Evolutionary conservation across 2,329 filamentous ascomycete genomes (phyloP), one percentile per base, ranked within the genome.

Genomic region (Colletotrichum euphorbiae): DNA sequence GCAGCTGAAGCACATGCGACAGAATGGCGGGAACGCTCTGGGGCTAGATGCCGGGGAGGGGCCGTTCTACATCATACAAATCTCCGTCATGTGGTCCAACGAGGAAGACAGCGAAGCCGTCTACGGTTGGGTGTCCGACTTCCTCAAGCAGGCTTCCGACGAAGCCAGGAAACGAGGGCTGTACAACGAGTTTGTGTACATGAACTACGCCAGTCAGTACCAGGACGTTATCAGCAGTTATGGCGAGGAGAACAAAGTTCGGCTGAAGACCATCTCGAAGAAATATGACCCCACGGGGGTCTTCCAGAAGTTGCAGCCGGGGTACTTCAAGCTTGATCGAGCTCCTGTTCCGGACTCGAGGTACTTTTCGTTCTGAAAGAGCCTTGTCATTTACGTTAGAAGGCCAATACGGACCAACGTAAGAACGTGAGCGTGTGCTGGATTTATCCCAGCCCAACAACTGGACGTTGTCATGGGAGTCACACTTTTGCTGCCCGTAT

Each of bases 141-240:
- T 74, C 2, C 43, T 76, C 12, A 45, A 63, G 6, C 69, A 50
- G 24, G 62, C 75, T 42, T 63, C 71, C 17, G 71, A 71, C 3
- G 62, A 58, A 6, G 59, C 68, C 17, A 51, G 68, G 56, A 36
- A 24, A 36, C 62, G 55, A 5, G 74, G 71, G 4, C 15, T 54
- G 2, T 33, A 68, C n/a, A 70, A 61, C 28, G 71, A 72, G 13
- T 76, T 72, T 38, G 36, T 73, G 17, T 84, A 83, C 70, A 77
- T 84, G 70, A 84, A 84, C 72, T 83, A 84, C 67, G 81, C 80
- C 2, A 75, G 75, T 28, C 63, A 71, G 38, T 75, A 73, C 17
- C 80, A 84, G 72, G 74, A 80, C 38, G 78, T 80, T 1, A 73
- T 83, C 54, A 64, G 67, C 21, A 72, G 78, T 5, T 84, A 83